Evolutionary conservation across 306 rosid species (phyloP).

Genomic region (Lupinus albus): DNA sequence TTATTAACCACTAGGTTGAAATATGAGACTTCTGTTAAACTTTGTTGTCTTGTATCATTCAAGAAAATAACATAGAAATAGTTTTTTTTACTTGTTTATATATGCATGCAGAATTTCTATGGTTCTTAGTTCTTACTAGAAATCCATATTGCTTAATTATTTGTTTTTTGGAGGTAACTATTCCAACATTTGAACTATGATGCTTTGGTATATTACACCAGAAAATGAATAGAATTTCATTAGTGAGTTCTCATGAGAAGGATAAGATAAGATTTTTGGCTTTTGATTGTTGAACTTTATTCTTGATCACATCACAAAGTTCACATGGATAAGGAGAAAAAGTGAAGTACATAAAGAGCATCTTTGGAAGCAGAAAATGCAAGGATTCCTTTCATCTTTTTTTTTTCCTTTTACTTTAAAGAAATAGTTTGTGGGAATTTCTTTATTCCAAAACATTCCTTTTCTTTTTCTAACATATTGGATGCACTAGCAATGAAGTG

Average conservation of each 20-base stretch:
- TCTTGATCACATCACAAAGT: constrained; percentile 52
- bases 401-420: constrained; percentile 37
- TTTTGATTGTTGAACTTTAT: constrained; percentile 34
- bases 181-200: constrained; percentile 1
- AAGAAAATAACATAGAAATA: constrained; percentile 32
- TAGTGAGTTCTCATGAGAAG: constrained; percentile 6
- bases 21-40: constrained; percentile 33
- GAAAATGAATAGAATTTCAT: neutral
- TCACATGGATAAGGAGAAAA: constrained; percentile 51
- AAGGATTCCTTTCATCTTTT: constrained; percentile 40
- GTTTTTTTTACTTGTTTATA: constrained; percentile 33
- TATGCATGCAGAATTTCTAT: constrained; percentile 16
- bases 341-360: constrained; percentile 44
- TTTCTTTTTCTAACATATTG: constrained; percentile 24
- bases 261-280: constrained; percentile 33
- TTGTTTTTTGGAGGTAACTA: constrained; percentile 4
- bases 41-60: constrained; percentile 38
- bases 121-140: constrained; percentile 9
- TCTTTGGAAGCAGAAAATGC: constrained; percentile 43
- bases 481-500: too few species aligned
- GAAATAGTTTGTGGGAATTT: constrained; percentile 41
- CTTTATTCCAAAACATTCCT: constrained; percentile 30
- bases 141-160: constrained; percentile 31
- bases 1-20: neutral
- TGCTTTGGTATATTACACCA: constrained; percentile 7